phyloP scores from a whole-genome alignment of 108 stramenopile species.

The Pseudonitzschia multiseries region DNA sequence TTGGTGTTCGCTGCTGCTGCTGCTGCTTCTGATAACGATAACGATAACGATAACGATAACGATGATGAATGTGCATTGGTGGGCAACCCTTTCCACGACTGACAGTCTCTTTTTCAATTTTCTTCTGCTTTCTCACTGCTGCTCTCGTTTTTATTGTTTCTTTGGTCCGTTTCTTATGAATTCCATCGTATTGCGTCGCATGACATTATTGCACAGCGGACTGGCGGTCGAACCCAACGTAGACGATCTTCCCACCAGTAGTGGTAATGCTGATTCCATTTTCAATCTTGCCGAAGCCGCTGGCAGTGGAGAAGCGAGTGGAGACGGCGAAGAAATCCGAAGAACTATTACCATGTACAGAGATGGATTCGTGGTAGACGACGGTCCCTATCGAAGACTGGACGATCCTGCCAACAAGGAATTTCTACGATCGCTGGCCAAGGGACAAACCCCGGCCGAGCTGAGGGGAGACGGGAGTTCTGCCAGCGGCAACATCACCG shows the following conservation, averaged over 20 bases:
- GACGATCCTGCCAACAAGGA: conserved; percentile 88
- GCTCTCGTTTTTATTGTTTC: neutral
- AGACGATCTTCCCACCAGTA: conserved; percentile 18
- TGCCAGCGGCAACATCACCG: conserved; percentile 49
- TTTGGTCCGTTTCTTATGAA: neutral
- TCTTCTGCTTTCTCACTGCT: neutral
- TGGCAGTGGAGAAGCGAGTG: conserved; percentile 13
- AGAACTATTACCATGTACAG: conserved; percentile 94
- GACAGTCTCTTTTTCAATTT: neutral
- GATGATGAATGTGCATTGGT: no score
- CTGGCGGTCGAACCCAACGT: conserved; percentile 81
- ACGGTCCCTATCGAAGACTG: conserved; percentile 88
- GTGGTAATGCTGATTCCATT: conserved; percentile 29
- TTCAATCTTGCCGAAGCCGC: conserved; percentile 60
- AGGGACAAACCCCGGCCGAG: conserved; percentile 75
- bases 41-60: no score
- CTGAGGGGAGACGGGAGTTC: conserved; percentile 27
- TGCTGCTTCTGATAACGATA: no score
- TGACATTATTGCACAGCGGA: conserved; percentile 42
- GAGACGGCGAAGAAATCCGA: conserved; percentile 23
- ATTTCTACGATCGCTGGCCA: conserved; percentile 81
- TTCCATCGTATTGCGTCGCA: neutral
- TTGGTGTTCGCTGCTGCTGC: neutral
- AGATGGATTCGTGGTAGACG: conserved; percentile 92
- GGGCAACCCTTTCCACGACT: neutral